Evolutionary conservation across 305 asterid species (phyloP).

Genomic region (Stenogyne calaminthoides): DNA sequence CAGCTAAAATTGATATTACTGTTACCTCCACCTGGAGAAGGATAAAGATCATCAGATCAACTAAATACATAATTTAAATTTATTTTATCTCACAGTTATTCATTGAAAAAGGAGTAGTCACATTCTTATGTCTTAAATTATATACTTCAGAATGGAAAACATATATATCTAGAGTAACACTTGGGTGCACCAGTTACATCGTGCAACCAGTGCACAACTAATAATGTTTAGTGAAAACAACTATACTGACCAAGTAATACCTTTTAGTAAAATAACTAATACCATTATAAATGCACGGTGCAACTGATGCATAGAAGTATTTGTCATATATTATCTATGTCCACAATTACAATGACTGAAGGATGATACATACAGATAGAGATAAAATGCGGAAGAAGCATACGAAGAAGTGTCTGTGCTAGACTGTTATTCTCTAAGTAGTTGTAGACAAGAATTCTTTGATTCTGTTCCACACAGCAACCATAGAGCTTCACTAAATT

Average conservation of each 20-base stretch:
- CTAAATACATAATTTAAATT: neutral
- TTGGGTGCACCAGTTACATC: no score
- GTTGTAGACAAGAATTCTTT: conserved; percentile 86
- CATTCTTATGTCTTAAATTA: neutral
- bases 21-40: conserved; percentile 52
- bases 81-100: neutral
- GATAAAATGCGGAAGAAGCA: conserved; percentile 17
- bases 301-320: no score
- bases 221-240: no score
- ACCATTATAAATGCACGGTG: neutral
- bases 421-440: conserved; percentile 91
- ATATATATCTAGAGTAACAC: neutral
- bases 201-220: no score
- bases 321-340: neutral
- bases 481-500: conserved; percentile 90
- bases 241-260: no score
- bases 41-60: conserved; percentile 11
- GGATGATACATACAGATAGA: neutral
- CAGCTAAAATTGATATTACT: conserved; percentile 58
- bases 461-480: conserved; percentile 80
- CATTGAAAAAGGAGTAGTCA: neutral
- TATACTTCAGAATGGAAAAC: neutral
- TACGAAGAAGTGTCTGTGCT: conserved; percentile 87
- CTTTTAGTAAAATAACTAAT: no score
- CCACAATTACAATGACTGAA: conserved; percentile 23